phyloP scores from a whole-genome alignment of 2,329 filamentous ascomycete species.

The Esteya vermicola region DNA sequence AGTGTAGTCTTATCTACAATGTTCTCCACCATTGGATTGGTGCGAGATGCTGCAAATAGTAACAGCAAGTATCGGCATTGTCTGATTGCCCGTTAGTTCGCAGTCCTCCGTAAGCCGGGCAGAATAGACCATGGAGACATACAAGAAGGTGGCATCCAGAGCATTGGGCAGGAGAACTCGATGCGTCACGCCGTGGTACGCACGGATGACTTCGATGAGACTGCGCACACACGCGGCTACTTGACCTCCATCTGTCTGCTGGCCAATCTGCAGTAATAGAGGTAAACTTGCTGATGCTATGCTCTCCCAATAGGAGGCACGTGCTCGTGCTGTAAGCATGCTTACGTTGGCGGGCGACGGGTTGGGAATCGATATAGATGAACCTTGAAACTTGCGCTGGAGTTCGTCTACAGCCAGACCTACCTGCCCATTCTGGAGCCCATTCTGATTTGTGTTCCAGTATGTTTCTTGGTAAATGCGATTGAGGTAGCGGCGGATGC shows the following conservation, averaged over 20 bases:
- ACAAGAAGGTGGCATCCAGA: constrained; percentile 7
- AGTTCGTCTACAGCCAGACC: constrained; percentile 1
- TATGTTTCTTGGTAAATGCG: constrained; percentile 4
- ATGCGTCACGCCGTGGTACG: constrained; percentile 7
- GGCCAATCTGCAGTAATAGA: background rate
- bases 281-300: constrained; percentile 2
- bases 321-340: constrained; percentile 4
- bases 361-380: background rate
- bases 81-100: constrained; percentile 1
- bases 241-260: background rate
- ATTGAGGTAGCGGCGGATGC: constrained; percentile 4
- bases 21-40: background rate
- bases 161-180: constrained; percentile 7
- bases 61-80: constrained; percentile 11
- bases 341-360: background rate
- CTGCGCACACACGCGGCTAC: constrained; percentile 3
- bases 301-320: constrained; percentile 8
- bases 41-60: constrained; percentile 7
- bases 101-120: too few relatives aligned
- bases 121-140: background rate
- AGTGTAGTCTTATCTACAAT: constrained; percentile 2
- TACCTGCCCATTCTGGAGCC: background rate
- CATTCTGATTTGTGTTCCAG: background rate
- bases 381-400: constrained; percentile 2
- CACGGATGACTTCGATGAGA: constrained; percentile 6